These are phyloP conservation scores for Komagataea norvegica DNA, from an alignment of 1,139 yeast genomes.

Conservation along the genomic window DNA sequence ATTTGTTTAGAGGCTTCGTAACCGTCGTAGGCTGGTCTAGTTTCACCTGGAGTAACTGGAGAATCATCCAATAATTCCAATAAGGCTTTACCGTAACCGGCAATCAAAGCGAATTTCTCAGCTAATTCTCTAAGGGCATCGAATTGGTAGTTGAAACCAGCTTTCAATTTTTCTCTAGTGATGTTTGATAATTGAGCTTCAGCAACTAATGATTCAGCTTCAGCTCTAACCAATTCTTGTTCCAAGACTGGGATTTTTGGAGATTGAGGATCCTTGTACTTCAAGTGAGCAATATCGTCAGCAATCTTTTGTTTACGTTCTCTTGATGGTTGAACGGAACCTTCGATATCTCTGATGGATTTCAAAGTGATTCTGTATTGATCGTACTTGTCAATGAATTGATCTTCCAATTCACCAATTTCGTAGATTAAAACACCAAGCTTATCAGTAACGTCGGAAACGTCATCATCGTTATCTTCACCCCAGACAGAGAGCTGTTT, in stretches of 20 bases:
- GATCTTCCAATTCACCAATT: slow-evolving; percentile 84
- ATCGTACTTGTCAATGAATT: slow-evolving; percentile 80
- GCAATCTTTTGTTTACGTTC: slow-evolving; percentile 84
- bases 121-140: slow-evolving; percentile 79
- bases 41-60: slow-evolving; percentile 88
- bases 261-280: slow-evolving; percentile 80
- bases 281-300: slow-evolving; percentile 76
- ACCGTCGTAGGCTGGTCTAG: slow-evolving; percentile 84
- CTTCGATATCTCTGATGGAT: slow-evolving; percentile 79
- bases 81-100: slow-evolving; percentile 85
- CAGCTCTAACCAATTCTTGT: slow-evolving; percentile 86
- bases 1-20: slow-evolving; percentile 85
- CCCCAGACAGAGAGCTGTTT: slow-evolving; percentile 84
- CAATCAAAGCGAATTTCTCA: slow-evolving; percentile 80
- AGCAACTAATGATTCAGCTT: slow-evolving; percentile 85
- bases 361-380: slow-evolving; percentile 81
- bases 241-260: slow-evolving; percentile 78
- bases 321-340: slow-evolving; percentile 82
- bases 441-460: slow-evolving; percentile 80
- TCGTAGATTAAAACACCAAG: slow-evolving; percentile 79
- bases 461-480: slow-evolving; percentile 79
- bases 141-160: slow-evolving; percentile 79
- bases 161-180: slow-evolving; percentile 82
- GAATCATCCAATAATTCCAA: slow-evolving; percentile 78
- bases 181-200: slow-evolving; percentile 86